Evolutionary conservation across 192 early-diverging fungal genomes (phyloP), one percentile per base, ranked within the genome.

Genomic region (Gigaspora rosea): DNA sequence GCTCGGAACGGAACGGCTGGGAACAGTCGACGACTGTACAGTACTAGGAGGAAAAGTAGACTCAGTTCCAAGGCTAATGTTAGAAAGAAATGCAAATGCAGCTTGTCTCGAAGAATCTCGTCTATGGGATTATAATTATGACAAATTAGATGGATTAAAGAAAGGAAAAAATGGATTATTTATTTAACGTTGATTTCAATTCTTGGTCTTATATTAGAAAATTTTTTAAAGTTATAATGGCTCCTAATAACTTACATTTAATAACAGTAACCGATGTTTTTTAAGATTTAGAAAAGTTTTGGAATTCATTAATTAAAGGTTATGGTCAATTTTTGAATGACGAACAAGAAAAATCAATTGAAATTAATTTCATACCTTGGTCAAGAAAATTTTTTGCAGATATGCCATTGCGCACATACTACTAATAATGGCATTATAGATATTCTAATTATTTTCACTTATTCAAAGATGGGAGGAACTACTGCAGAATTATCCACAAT

Each of bases 31-130:
- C 50, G 50, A 36, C 61, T 61, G 74, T 61, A 10, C 27, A 74
- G 10, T 57, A 35, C 18, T 27, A 46, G 59, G 74, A 18, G 58
- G 27, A 27, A 49, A 75, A 33, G 72, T 22, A 22, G 59, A 36
- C 36, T 75, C 74, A 75, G 74, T 75, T 65, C 74, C 74, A 75
- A 75, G 74, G 47, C 74, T 75, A 22, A 75, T 75, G 48, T 75
- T 75, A n/a, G 74, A 54, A 20, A 75, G 61, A 50, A 75, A 75
- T 32, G 74, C 33, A 33, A 75, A 65, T 15, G 74, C 74, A 52
- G 74, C 74, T 75, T 75, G 74, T 71, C 70, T 51, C 52, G 70
- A 71, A 71, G 49, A 56, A 59, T 75, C 74, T 75, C 74, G 74
- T 75, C 74, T 75, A 65, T 61, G 56, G 56, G 41, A n/a, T n/a